Evolutionary conservation across 176 grass and related monocot species (phyloP), one percentile per base, ranked within the genome.

Genomic region (Cenchrus fungigraminus): DNA sequence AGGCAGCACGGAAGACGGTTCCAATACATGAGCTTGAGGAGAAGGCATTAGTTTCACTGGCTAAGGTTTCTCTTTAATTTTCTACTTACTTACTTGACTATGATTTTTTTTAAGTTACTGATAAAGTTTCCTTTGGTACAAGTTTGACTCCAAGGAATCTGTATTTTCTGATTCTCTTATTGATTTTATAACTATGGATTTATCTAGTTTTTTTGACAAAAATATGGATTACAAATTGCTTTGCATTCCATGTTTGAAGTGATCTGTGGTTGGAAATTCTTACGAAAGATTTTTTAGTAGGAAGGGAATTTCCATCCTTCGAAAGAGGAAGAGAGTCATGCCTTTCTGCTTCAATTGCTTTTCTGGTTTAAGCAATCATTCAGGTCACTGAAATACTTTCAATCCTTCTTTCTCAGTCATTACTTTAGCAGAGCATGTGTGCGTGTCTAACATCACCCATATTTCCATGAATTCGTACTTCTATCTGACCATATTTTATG

Each of bases 331-430:
- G 85, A 83, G 80, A 90, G 96, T 86, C 89, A 94, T 77, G 94
- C 91, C 49, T 92, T 96, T 87, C 89, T 99, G 61, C 83, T 96
- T 61, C 88, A 99, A 79, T 91, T 99, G 83, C 90, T 99, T 86
- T 89, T 94, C 69, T 99, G 97, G 97, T 99, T 99, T 88, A 99
- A 99, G 87, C 91, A 96, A 83, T 95, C 97, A 86, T 99, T 96
- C 93, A 99, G 97, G 97, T 94, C 59, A 84, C 74, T 81, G 42
- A 90, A 84, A 78, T 37, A 77, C 61, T 89, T 66, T 46, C 12
- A 75, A 76, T 62, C 68, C 77, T 82, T 58, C 37, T 74, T 84
- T 80, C 77, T 68, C 65, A 60, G 45, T 79, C 56, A 72, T 87
- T 86, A 28, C 59, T 62, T 85, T 2, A 45, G 15, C 49, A 83